These are phyloP conservation scores for Chlamydomonas sphaeroides DNA, from an alignment of 139 green algal genomes.

Conservation along the genomic window DNA sequence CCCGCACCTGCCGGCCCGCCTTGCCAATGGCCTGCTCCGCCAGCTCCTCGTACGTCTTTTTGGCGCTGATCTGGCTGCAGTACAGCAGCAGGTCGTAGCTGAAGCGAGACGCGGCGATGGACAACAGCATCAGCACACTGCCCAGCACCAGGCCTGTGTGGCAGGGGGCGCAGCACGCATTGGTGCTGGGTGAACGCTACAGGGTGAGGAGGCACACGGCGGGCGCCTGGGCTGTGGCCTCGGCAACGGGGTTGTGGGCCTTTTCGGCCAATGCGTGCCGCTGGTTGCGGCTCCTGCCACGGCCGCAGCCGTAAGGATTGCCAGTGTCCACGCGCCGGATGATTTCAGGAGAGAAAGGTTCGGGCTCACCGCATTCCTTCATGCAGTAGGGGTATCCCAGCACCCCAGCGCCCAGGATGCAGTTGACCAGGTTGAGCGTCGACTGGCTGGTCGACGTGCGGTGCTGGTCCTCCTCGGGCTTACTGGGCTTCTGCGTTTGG, in stretches of 20 bases:
- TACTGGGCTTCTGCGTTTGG: no score
- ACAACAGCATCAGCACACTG: conserved; percentile 74
- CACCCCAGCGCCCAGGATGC: conserved; percentile 73
- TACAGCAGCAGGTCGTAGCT: conserved; percentile 81
- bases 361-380: no score
- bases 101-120: conserved; percentile 69
- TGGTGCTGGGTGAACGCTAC: no score
- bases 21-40: conserved; percentile 58
- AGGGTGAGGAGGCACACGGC: no score
- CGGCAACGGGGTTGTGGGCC: no score
- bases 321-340: no score
- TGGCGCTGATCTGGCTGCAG: conserved; percentile 69
- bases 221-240: no score
- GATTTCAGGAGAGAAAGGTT: no score
- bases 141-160: conserved; percentile 67
- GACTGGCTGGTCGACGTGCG: conserved; percentile 54
- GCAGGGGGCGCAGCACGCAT: conserved; percentile 51
- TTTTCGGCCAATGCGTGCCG: no score
- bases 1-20: conserved; percentile 51
- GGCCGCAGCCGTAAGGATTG: no score
- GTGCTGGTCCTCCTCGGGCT: conserved; percentile 4
- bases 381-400: conserved; percentile 77
- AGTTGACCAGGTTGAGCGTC: conserved; percentile 76
- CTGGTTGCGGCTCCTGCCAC: no score
- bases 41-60: conserved; percentile 77